phyloP scores from a whole-genome alignment of 2,329 filamentous ascomycete genomes.

The Ophiostoma angusticollis region DNA sequence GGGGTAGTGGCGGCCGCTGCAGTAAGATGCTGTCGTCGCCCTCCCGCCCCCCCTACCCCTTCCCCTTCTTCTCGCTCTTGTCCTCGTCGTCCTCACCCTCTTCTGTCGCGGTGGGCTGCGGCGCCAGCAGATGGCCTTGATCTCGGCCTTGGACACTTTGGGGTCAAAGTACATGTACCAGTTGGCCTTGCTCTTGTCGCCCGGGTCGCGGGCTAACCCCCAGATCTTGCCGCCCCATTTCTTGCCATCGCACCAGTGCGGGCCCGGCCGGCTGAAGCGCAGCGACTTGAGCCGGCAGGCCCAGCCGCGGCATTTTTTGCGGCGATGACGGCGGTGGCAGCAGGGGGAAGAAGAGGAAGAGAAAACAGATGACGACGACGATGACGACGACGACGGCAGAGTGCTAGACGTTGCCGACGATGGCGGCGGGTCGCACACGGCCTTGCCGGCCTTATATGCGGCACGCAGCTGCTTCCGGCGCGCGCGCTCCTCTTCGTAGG shows the following conservation, averaged over 20 bases:
- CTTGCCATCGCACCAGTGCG: conserved; percentile 14
- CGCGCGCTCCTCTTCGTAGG: conserved; percentile 3
- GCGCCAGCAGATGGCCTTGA: conserved; percentile 3
- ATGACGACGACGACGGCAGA: neutral
- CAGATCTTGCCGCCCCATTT: conserved; percentile 13
- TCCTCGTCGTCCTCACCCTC: too few relatives aligned
- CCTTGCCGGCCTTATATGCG: too few relatives aligned
- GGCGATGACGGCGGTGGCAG: neutral
- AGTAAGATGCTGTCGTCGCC: too few relatives aligned
- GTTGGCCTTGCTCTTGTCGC: conserved; percentile 4
- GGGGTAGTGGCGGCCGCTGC: neutral
- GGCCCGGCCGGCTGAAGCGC: neutral
- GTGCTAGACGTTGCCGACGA: neutral
- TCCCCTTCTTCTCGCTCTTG: too few relatives aligned
- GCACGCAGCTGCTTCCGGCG: neutral
- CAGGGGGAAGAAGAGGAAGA: too few relatives aligned
- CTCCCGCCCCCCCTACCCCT: too few relatives aligned
- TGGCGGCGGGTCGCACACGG: neutral
- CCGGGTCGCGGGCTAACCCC: conserved; percentile 6
- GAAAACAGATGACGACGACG: neutral
- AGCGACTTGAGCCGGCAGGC: conserved; percentile 6
- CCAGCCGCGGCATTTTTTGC: neutral
- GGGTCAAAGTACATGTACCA: conserved; percentile 11
- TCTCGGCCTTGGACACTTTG: conserved; percentile 3
- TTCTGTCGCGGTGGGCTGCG: neutral